Conservation (phyloP, 139 green algal genomes). For the Chlamydomonas urium region DNA sequence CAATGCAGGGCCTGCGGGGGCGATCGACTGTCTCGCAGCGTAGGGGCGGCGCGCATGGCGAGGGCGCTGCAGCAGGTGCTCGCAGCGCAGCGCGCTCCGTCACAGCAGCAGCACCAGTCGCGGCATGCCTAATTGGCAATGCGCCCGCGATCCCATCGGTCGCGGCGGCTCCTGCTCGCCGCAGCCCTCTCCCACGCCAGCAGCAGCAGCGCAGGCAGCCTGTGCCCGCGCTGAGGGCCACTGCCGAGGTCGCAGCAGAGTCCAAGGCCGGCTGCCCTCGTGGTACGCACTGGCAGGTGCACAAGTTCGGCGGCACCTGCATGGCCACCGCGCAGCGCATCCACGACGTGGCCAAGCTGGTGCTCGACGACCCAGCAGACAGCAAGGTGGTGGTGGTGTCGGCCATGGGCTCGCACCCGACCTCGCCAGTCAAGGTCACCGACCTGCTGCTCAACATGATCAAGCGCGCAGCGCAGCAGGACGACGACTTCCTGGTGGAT, state of each 20-base stretch:
- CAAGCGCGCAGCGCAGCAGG: constrained; percentile 38
- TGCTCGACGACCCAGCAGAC: constrained; percentile 53
- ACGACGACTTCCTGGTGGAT: constrained; percentile 79
- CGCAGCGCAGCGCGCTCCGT: no score
- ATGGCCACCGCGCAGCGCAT: constrained; percentile 86
- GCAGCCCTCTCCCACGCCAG: not conserved
- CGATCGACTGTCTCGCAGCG: no score
- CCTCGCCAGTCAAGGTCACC: constrained; percentile 79
- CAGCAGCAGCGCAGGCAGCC: not conserved
- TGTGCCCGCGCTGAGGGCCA: no score
- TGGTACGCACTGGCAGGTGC: constrained; percentile 63
- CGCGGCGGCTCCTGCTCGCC: no score
- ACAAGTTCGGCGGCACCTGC: constrained; percentile 98
- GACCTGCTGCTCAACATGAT: constrained; percentile 93
- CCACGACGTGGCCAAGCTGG: constrained; percentile 61
- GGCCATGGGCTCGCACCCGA: constrained; percentile 76
- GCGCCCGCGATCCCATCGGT: no score
- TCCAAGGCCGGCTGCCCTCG: constrained; percentile 6
- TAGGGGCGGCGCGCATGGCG: no score
- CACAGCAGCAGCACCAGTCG: no score
- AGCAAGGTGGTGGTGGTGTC: constrained; percentile 74
- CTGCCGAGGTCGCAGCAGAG: no score
- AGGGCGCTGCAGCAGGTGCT: no score
- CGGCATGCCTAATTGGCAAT: not conserved
- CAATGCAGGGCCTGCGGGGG: no score